These are phyloP conservation scores for Populus hybrid DNA, from an alignment of 441 rosid genomes.

Conservation along the genomic window DNA sequence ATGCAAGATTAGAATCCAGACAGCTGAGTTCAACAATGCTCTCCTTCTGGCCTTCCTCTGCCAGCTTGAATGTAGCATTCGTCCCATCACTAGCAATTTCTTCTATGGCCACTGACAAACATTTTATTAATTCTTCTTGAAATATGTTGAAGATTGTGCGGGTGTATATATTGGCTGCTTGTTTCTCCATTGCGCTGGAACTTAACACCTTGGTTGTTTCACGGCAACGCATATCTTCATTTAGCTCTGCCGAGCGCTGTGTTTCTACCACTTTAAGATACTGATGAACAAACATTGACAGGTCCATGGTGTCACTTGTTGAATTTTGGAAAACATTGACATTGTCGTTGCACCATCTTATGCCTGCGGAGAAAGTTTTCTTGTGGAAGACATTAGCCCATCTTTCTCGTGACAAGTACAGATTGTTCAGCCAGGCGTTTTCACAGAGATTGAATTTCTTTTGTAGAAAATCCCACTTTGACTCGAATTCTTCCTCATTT, in stretches of 20 bases:
- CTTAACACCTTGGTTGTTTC: background rate
- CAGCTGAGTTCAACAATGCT: constrained; percentile 11
- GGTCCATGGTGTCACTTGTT: background rate
- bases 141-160: constrained; percentile 17
- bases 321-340: constrained; percentile 5
- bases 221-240: constrained; percentile 19
- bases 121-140: constrained; percentile 14
- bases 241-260: constrained; percentile 9
- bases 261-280: constrained; percentile 12
- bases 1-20: constrained; percentile 6
- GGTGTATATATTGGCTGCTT: constrained; percentile 23
- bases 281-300: background rate
- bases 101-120: constrained; percentile 9
- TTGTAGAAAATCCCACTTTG: constrained; percentile 13
- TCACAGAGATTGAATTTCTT: constrained; percentile 2
- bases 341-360: background rate
- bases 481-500: constrained; percentile 19
- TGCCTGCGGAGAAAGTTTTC: constrained; percentile 11
- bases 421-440: background rate
- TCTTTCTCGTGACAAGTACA: background rate
- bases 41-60: constrained; percentile 3
- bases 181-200: constrained; percentile 14
- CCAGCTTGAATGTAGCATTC: constrained; percentile 11
- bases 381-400: constrained; percentile 12
- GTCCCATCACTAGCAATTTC: constrained; percentile 4